Evolutionary conservation across 371 early-diverging fungal species (phyloP), one percentile per base, ranked within the genome.

Genomic region (Actinomortierella ambigua): DNA sequence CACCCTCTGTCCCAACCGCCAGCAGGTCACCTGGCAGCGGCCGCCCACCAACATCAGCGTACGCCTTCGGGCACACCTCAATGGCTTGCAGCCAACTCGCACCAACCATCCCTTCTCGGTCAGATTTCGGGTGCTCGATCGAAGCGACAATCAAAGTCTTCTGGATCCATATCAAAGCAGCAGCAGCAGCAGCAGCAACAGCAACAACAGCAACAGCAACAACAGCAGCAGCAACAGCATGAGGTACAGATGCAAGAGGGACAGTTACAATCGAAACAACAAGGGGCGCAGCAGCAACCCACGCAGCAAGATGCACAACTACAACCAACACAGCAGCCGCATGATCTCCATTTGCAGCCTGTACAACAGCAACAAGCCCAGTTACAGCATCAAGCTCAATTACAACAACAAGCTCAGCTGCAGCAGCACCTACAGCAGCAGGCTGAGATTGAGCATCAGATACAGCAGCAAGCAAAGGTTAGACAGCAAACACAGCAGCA

Each of bases 61-160:
- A 70, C 70, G 1, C 70, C 70, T 0, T 70, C 70, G 3, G 70
- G 70, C 17, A 70, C 70, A 2, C 70, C 70, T 0, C 65, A 65
- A 39, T 70, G 70, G 70, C 55, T 70, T 28, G 70, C 62, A 29
- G 65, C 50, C 2, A 70, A 65, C 39, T 65, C 70, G 26, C 50
- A 11, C 34, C 65, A 3, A 60, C 60, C 0, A 61, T 59, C 46
- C 44, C 57, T 11, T 22, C 65, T 34, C 46, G 61, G 5, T 34
- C 28, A 4, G 15, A 39, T 27, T 60, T 64, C 61, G 64, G 60
- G 34, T 29, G 53, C 15, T 39, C 62, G 14, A 54, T 55, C 29
- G 65, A 65, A 23, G 44, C 54, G 7, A 13, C 49, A 29, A 22
- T 50, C 47, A 27, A 34, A 34, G 34, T 20, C 11, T 11, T 53